These are phyloP conservation scores for Daldinia vernicosa DNA, from an alignment of 495 filamentous ascomycete species.

Conservation along the genomic window DNA sequence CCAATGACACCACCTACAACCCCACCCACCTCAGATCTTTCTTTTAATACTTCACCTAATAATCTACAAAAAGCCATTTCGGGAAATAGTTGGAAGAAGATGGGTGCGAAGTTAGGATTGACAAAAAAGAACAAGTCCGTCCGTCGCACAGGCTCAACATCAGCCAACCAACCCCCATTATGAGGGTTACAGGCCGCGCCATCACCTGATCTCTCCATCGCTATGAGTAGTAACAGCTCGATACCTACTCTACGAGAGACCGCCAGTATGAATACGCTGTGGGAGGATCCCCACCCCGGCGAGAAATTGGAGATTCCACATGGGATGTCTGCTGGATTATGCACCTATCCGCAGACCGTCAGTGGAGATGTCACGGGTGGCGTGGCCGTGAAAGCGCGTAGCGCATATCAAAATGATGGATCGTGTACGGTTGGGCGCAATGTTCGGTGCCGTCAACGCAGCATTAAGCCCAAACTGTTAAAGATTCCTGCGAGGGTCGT, in stretches of 20 bases:
- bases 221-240: slow-evolving; percentile 33
- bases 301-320: slow-evolving; percentile 50
- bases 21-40: slow-evolving; percentile 73
- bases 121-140: slow-evolving; percentile 63
- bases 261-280: slow-evolving; percentile 32
- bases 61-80: slow-evolving; percentile 61
- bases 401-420: slow-evolving; percentile 33
- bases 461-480: slow-evolving; percentile 44
- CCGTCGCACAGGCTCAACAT: slow-evolving; percentile 51
- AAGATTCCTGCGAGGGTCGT: slow-evolving; percentile 52
- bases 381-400: slow-evolving; percentile 63
- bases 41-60: slow-evolving; percentile 58
- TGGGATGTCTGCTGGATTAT: slow-evolving; percentile 43
- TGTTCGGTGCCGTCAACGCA: slow-evolving; percentile 45
- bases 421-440: slow-evolving; percentile 37
- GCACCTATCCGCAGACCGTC: slow-evolving; percentile 44
- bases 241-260: slow-evolving; percentile 32
- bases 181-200: slow-evolving; percentile 65
- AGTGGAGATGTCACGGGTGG: slow-evolving; percentile 54
- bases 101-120: slow-evolving; percentile 79
- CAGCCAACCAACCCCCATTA: slow-evolving; percentile 54
- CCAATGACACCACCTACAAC: slow-evolving; percentile 92
- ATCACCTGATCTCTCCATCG: slow-evolving; percentile 50
- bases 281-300: slow-evolving; percentile 61
- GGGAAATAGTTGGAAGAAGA: slow-evolving; percentile 83